These are phyloP conservation scores for Didymella keratinophila DNA, from an alignment of 2,329 filamentous ascomycete genomes.

Conservation along the genomic window DNA sequence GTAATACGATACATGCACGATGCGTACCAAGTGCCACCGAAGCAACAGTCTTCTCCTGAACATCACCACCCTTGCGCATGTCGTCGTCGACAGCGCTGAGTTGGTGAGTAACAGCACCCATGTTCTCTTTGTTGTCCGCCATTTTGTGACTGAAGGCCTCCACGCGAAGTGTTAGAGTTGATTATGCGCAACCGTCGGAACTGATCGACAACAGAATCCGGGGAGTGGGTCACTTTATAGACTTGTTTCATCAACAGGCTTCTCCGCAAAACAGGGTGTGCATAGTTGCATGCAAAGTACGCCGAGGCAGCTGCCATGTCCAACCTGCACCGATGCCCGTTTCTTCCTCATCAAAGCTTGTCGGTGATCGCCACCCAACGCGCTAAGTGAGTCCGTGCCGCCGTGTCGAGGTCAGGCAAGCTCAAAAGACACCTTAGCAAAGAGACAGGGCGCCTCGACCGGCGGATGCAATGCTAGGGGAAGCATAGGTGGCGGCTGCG, in stretches of 20 bases:
- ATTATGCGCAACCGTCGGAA: constrained; percentile 10
- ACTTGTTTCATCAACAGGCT: constrained; percentile 24
- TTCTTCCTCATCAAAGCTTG: constrained; percentile 15
- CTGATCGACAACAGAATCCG: constrained; percentile 20
- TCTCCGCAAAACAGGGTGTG: constrained; percentile 32
- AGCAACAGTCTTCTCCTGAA: constrained; percentile 41
- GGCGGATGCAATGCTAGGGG: constrained; percentile 30
- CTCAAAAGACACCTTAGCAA: constrained; percentile 4
- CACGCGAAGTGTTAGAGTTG: background rate
- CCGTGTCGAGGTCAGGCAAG: constrained; percentile 19
- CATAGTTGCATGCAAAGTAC: constrained; percentile 18
- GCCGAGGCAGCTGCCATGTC: constrained; percentile 29
- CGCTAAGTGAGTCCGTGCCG: constrained; percentile 34
- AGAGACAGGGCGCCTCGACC: constrained; percentile 5
- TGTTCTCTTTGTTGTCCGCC: constrained; percentile 32
- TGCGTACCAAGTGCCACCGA: constrained; percentile 42
- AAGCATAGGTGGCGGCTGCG: constrained; percentile 26
- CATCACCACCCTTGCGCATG: constrained; percentile 28
- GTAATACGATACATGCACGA: background rate
- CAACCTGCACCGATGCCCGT: constrained; percentile 27
- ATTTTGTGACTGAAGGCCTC: constrained; percentile 16
- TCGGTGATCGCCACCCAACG: constrained; percentile 27
- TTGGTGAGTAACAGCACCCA: constrained; percentile 36
- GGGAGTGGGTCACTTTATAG: constrained; percentile 37
- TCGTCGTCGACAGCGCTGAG: constrained; percentile 35